phyloP scores from a whole-genome alignment of 805 yeast species.

The Grigorovia humatica region DNA sequence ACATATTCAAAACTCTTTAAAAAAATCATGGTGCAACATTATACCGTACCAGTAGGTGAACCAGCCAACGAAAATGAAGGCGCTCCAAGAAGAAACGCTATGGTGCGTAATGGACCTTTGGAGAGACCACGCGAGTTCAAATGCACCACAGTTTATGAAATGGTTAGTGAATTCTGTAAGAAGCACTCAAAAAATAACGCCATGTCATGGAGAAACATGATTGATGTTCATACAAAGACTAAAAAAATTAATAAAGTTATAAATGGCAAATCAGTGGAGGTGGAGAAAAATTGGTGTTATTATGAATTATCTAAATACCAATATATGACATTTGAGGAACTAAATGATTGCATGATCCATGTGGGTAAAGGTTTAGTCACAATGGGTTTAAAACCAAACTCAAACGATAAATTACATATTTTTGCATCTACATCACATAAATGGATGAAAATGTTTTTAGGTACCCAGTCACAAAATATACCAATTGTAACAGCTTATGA shows the following conservation, averaged over 20 bases:
- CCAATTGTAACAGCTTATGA: conserved; percentile 95
- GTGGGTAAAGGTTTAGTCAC: conserved; percentile 69
- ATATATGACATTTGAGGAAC: conserved; percentile 51
- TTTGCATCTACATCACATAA: conserved; percentile 80
- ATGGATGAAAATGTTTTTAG: conserved; percentile 86
- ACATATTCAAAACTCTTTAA: no score
- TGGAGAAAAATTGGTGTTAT: conserved; percentile 80
- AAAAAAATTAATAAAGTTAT: conserved; percentile 64
- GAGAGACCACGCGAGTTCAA: conserved; percentile 54
- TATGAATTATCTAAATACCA: conserved; percentile 71
- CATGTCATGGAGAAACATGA: conserved; percentile 71
- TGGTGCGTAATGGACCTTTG: conserved; percentile 35
- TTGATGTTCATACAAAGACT: conserved; percentile 65
- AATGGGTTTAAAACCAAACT: conserved; percentile 57
- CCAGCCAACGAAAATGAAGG: conserved; percentile 63
- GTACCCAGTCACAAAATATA: conserved; percentile 65
- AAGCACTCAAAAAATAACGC: conserved; percentile 44
- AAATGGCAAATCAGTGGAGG: conserved; percentile 62
- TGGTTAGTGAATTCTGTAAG: conserved; percentile 48
- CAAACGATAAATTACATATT: conserved; percentile 59
- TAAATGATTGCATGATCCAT: conserved; percentile 37
- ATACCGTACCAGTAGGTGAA: conserved; percentile 54
- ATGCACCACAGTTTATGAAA: conserved; percentile 62
- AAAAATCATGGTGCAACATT: conserved; percentile 16
- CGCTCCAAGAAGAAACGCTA: conserved; percentile 65